Conservation (phyloP, 345 rosid species). For the Anacardium occidentale region DNA sequence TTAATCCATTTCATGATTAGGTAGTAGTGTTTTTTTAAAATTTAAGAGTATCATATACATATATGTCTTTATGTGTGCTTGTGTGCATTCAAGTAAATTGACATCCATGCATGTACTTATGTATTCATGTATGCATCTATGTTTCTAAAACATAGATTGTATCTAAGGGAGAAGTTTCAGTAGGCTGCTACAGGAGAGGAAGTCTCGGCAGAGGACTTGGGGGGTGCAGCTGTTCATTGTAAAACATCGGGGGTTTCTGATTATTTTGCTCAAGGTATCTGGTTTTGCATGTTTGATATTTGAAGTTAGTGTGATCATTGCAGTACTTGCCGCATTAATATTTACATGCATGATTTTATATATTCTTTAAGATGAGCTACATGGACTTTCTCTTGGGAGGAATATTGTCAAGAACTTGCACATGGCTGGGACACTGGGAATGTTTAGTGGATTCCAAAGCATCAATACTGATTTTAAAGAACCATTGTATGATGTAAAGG, state of each 20-base stretch:
- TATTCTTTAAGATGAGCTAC: constrained; percentile 71
- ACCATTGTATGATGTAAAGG: constrained; percentile 76
- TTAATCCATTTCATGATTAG: background rate
- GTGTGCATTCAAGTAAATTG: background rate
- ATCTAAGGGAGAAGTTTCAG: constrained; percentile 43
- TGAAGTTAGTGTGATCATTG: constrained; percentile 26
- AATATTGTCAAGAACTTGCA: constrained; percentile 89
- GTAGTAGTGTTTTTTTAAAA: background rate
- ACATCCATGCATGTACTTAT: background rate
- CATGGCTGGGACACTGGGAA: constrained; percentile 66
- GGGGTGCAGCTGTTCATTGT: constrained; percentile 89
- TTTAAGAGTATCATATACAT: background rate
- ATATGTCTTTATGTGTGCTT: too few relatives aligned
- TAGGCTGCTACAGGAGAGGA: constrained; percentile 99
- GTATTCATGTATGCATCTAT: background rate
- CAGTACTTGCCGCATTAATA: constrained; percentile 7
- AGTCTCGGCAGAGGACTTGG: constrained; percentile 91
- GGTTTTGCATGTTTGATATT: constrained; percentile 10
- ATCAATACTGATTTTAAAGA: constrained; percentile 48
- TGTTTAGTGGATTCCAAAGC: constrained; percentile 33
- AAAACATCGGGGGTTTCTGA: constrained; percentile 92
- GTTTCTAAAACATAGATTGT: constrained; percentile 9
- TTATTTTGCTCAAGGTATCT: constrained; percentile 92
- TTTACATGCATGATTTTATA: constrained; percentile 5
- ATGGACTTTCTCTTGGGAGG: constrained; percentile 92